Conservation (phyloP, 208 protist species). For the Endotrypanum monterogeii region DNA sequence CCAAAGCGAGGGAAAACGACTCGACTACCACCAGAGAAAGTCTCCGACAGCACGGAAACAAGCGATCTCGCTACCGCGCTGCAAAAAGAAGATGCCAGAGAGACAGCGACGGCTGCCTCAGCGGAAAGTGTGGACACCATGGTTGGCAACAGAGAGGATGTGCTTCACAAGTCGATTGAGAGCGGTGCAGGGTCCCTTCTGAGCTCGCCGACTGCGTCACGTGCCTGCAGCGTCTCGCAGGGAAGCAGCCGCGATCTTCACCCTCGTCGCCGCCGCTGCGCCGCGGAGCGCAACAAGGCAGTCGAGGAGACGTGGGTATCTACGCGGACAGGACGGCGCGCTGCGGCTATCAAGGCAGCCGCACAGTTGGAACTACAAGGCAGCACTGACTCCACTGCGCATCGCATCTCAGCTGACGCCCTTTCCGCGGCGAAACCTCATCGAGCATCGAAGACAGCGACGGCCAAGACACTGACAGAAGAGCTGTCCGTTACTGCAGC, state of each 20-base stretch:
- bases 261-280: slow-evolving; percentile 20
- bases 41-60: background rate
- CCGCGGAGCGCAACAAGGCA: slow-evolving; percentile 32
- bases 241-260: background rate
- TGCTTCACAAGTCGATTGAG: background rate
- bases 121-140: background rate
- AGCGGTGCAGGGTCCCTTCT: slow-evolving; percentile 4
- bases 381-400: background rate
- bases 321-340: slow-evolving; percentile 45
- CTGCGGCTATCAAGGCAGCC: slow-evolving; percentile 26
- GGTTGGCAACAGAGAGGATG: background rate
- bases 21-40: background rate
- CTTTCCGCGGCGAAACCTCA: background rate
- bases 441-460: slow-evolving; percentile 1
- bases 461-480: background rate
- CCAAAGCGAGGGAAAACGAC: background rate
- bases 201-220: slow-evolving; percentile 19
- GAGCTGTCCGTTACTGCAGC: background rate
- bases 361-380: slow-evolving; percentile 7
- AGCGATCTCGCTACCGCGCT: background rate
- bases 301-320: slow-evolving; percentile 65
- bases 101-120: slow-evolving; percentile 3
- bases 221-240: slow-evolving; percentile 24
- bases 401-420: background rate
- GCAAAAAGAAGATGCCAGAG: background rate